Percentiles rank a stretch among this genome's conserved stretches.
Conservation (phyloP, 495 filamentous ascomycete species). For the Aspergillus sclerotioniger region DNA sequence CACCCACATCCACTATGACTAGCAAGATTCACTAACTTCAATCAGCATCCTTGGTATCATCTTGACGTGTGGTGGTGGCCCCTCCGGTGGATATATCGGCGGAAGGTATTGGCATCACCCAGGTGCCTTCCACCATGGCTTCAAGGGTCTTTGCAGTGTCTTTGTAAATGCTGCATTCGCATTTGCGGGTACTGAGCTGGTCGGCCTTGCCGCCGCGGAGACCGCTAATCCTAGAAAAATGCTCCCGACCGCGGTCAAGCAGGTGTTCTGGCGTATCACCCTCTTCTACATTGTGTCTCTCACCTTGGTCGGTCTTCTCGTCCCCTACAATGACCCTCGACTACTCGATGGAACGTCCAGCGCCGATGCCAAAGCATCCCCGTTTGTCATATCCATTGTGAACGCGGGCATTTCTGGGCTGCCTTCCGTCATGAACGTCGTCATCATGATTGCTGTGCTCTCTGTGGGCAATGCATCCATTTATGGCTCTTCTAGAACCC, state of each 20-base stretch:
- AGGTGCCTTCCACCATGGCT: slow-evolving; percentile 87
- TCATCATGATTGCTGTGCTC: slow-evolving; percentile 84
- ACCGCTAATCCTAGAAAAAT: slow-evolving; percentile 84
- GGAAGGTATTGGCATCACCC: slow-evolving; percentile 79
- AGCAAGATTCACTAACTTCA: slow-evolving; percentile 18
- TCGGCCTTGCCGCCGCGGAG: slow-evolving; percentile 86
- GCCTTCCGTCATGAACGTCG: slow-evolving; percentile 83
- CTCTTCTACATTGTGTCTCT: slow-evolving; percentile 82
- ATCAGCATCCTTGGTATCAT: slow-evolving; percentile 72
- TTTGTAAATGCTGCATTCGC: slow-evolving; percentile 93
- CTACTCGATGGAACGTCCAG: slow-evolving; percentile 56
- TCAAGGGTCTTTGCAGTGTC: slow-evolving; percentile 91
- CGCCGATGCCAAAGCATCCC: slow-evolving; percentile 72
- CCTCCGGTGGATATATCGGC: slow-evolving; percentile 75
- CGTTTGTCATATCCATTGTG: slow-evolving; percentile 85
- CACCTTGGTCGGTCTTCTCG: slow-evolving; percentile 68
- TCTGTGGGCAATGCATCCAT: slow-evolving; percentile 86
- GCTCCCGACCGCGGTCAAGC: slow-evolving; percentile 82
- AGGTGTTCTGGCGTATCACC: slow-evolving; percentile 94
- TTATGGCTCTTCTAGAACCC: slow-evolving; percentile 82
- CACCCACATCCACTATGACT: not conserved
- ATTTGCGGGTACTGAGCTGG: slow-evolving; percentile 91
- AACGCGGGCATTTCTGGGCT: slow-evolving; percentile 74
- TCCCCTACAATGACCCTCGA: slow-evolving; percentile 62
- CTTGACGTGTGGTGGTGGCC: slow-evolving; percentile 76